Conservation (phyloP, 768 basidiomycete species). For the Hypholoma fasciculare region DNA sequence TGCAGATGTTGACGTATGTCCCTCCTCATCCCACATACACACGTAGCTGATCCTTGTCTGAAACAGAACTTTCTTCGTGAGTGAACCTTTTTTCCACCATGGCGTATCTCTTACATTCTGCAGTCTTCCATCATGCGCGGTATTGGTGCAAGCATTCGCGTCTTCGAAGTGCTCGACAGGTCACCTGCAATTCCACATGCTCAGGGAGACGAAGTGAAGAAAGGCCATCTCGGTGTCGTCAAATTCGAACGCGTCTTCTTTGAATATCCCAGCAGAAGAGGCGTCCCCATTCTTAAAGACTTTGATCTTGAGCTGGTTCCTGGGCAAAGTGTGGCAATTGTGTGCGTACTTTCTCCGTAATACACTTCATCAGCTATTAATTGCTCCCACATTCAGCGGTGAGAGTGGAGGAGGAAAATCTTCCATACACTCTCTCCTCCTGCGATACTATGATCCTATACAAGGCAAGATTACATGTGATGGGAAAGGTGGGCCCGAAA, state of each 20-base stretch:
- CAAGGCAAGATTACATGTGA: conserved; percentile 82
- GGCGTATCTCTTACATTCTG: neutral
- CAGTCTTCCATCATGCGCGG: conserved; percentile 96
- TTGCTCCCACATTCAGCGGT: conserved; percentile 51
- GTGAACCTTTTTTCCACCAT: conserved; percentile 19
- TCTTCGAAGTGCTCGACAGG: conserved; percentile 92
- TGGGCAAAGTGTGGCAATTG: conserved; percentile 89
- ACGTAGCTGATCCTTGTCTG: conserved; percentile 3
- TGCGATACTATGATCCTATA: conserved; percentile 90
- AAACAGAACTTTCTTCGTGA: conserved; percentile 50
- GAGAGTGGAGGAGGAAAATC: conserved; percentile 95
- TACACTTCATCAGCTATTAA: neutral
- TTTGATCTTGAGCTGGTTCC: conserved; percentile 79
- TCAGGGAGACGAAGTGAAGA: conserved; percentile 56
- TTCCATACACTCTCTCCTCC: conserved; percentile 82
- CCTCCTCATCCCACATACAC: neutral
- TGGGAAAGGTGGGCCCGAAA: conserved; percentile 64
- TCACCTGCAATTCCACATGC: conserved; percentile 69
- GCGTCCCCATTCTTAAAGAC: conserved; percentile 78
- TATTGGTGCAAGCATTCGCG: conserved; percentile 87
- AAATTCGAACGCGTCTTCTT: conserved; percentile 85
- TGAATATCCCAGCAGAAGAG: conserved; percentile 86
- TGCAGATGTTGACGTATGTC: conserved; percentile 77
- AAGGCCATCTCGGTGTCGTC: conserved; percentile 64
- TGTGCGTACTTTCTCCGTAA: conserved; percentile 55